phyloP scores from a whole-genome alignment of 1,139 yeast species.

The Hemisphaericaspora xylofermentans region DNA sequence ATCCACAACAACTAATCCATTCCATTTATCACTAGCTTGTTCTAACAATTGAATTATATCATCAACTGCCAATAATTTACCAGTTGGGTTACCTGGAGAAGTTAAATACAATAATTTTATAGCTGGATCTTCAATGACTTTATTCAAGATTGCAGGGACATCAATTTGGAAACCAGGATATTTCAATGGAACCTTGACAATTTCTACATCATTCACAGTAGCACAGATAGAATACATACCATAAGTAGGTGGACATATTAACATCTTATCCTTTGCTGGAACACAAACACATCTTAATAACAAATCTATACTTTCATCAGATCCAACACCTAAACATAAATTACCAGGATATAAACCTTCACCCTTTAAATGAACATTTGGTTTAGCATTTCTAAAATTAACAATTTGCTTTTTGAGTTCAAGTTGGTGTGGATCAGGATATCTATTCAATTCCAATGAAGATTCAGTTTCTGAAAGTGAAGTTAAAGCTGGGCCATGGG shows the following conservation, averaged over 20 bases:
- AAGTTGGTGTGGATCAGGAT: conserved; percentile 96
- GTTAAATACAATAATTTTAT: conserved; percentile 81
- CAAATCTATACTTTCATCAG: conserved; percentile 93
- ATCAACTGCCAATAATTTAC: conserved; percentile 52
- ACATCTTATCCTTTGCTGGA: conserved; percentile 79
- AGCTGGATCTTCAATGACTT: conserved; percentile 52
- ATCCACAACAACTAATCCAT: conserved; percentile 83
- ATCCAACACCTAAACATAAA: conserved; percentile 92
- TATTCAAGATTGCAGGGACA: conserved; percentile 51
- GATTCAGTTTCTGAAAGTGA: conserved; percentile 24
- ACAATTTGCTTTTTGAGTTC: conserved; percentile 72
- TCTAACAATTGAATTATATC: conserved; percentile 53
- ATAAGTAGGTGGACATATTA: conserved; percentile 93
- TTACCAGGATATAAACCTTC: conserved; percentile 57
- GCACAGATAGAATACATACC: conserved; percentile 97
- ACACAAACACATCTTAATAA: conserved; percentile 79
- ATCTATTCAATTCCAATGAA: conserved; percentile 67
- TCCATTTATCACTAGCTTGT: conserved; percentile 49
- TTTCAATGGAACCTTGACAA: conserved; percentile 65
- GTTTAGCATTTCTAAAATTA: conserved; percentile 62
- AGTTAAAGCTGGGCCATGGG: conserved; percentile 80
- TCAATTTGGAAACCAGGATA: conserved; percentile 67
- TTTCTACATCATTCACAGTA: conserved; percentile 78
- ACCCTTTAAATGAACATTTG: conserved; percentile 22
- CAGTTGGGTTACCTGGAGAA: conserved; percentile 99